Evolutionary conservation across 352 stramenopile species (phyloP).

Genomic region (Ophiocytium majus): DNA sequence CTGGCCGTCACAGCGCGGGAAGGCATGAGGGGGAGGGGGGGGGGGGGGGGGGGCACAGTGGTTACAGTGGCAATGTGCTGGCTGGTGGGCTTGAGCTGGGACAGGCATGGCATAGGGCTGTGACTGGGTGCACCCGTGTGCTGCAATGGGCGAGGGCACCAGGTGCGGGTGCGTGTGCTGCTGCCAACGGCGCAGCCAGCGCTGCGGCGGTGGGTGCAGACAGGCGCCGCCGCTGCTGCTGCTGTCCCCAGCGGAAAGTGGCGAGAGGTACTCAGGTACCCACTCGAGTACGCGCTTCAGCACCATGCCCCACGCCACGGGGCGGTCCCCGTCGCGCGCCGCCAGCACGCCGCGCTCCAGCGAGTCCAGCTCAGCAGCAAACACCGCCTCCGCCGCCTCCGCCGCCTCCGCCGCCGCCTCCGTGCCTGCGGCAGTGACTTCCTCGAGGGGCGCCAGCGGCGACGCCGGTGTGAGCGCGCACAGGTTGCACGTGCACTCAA

Average conservation of each 20-base stretch:
- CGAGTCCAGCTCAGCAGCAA: not conserved
- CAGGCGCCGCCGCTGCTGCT: no score
- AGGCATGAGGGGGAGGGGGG: not conserved
- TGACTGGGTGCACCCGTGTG: no score
- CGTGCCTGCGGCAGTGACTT: not conserved
- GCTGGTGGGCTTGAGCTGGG: no score
- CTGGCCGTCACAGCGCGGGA: no score
- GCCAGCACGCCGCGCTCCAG: not conserved
- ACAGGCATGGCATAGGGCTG: no score
- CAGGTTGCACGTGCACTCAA: slow-evolving; percentile 4
- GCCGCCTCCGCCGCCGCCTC: not conserved
- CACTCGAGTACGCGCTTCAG: not conserved
- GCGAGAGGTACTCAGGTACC: no score
- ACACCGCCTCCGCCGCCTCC: not conserved
- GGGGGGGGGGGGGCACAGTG: not conserved
- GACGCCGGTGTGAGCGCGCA: not conserved
- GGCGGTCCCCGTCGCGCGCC: not conserved
- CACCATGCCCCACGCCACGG: not conserved
- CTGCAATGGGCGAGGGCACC: no score
- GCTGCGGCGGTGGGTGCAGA: no score
- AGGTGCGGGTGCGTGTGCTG: no score
- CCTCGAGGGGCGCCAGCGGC: not conserved
- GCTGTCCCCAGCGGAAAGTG: no score
- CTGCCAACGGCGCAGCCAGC: no score
- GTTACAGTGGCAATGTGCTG: not conserved